These are phyloP conservation scores for Fusarium veterinarium DNA, from an alignment of 2,329 filamentous ascomycete species.

Conservation along the genomic window DNA sequence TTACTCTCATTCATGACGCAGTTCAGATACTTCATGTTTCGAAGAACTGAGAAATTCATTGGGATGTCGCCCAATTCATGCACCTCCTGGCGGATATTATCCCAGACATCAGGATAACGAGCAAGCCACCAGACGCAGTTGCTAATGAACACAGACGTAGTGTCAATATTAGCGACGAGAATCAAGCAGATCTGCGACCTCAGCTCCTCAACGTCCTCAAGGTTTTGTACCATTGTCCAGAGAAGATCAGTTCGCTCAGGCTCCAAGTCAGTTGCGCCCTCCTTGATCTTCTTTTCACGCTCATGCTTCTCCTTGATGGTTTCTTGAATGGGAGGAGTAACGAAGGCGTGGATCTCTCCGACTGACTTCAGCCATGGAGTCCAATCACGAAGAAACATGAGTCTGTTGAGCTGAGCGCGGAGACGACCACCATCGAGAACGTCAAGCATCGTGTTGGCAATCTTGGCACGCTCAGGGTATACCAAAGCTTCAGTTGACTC, in stretches of 20 bases:
- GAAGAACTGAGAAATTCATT: neutral
- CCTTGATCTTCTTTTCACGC: neutral
- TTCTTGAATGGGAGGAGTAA: neutral
- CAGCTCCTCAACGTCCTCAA: neutral
- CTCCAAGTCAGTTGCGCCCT: neutral
- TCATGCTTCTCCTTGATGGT: neutral
- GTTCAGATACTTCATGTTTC: conserved; percentile 6
- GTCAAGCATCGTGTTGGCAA: neutral
- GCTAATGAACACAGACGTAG: neutral
- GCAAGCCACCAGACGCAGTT: conserved; percentile 2
- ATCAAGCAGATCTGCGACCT: neutral
- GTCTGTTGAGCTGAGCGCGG: neutral
- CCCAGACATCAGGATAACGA: neutral
- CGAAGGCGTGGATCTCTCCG: neutral
- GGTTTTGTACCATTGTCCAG: neutral
- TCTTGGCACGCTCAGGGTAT: neutral
- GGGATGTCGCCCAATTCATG: neutral
- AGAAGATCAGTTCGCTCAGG: neutral
- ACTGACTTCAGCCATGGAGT: neutral
- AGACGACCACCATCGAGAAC: neutral
- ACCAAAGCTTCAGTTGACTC: neutral
- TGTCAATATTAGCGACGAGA: neutral
- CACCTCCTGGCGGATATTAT: neutral
- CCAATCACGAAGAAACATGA: conserved; percentile 4
- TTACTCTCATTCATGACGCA: conserved; percentile 3